A percentile compares a stretch with the other conserved stretches of the same genome.
Conservation (phyloP, 2,329 filamentous ascomycete species). For the Lecanicillium sp. region DNA sequence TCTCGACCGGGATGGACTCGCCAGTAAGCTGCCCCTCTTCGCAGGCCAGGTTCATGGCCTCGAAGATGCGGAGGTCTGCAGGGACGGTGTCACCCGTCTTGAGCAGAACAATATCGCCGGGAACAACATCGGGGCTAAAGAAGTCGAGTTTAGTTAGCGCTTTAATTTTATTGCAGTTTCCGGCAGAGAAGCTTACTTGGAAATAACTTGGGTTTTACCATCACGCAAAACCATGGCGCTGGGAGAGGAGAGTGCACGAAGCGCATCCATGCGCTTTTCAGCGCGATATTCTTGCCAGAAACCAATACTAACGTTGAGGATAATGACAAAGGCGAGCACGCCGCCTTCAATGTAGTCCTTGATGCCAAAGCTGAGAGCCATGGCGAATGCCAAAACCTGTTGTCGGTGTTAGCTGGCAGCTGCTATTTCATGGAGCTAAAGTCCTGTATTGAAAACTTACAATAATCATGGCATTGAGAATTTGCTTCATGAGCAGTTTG, state of each 20-base stretch:
- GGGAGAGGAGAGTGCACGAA: conserved; percentile 54
- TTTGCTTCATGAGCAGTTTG: conserved; percentile 65
- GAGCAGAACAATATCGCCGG: conserved; percentile 61
- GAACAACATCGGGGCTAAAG: conserved; percentile 53
- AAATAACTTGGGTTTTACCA: conserved; percentile 47
- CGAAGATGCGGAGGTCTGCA: conserved; percentile 62
- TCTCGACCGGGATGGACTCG: conserved; percentile 65
- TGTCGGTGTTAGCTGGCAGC: background rate
- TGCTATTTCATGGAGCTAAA: no score
- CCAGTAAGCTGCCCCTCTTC: conserved; percentile 74
- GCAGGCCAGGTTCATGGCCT: conserved; percentile 71
- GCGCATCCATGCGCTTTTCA: conserved; percentile 60
- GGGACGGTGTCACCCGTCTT: conserved; percentile 70
- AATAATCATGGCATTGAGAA: conserved; percentile 73
- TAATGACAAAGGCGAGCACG: conserved; percentile 59
- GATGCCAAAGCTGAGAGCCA: conserved; percentile 63
- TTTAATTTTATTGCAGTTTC: no score
- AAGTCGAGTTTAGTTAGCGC: conserved; percentile 10
- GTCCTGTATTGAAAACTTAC: conserved; percentile 33
- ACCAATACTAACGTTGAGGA: conserved; percentile 62
- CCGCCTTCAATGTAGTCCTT: conserved; percentile 60
- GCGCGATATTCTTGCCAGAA: conserved; percentile 59
- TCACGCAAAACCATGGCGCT: conserved; percentile 55
- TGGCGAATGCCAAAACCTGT: conserved; percentile 70
- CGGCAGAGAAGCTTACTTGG: conserved; percentile 38